Base-by-base conservation (phyloP, 1,139 yeast species). In the Sugiyamaella xylanicola region DNA sequence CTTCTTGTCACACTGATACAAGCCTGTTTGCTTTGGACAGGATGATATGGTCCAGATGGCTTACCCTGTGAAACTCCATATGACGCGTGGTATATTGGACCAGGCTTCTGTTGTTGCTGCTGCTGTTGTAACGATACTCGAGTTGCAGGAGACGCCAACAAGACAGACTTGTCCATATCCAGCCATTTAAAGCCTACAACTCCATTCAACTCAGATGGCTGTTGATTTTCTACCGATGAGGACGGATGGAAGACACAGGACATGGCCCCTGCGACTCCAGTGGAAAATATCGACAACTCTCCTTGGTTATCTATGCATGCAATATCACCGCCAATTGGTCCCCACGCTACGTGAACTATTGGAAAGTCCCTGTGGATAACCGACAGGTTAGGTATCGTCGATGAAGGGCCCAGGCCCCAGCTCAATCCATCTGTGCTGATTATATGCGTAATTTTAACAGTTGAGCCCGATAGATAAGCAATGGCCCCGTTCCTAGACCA, bases 401-500 rank as follows among this genome's bases (percentile, higher is more conserved):
- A 77, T 72, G 17, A 88, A 81, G 77, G 74, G 0, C 90, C 84
- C 56, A 86, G 70, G 61, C 80, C 83, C 93, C 95, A 87, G 20
- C 75, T 66, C 39, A 75, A 74, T 0, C 92, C 93, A 63, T 85
- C 82, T 15, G 79, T 68, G 61, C 87, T 83, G 61, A 82, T 87
- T 53, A 87, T 68, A 67, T 84, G 83, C 1, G 91, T 82, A 58
- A 86, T 72, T 53, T 74, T 72, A 42, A 86, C 73, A 68, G 62
- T 62, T 51, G 67, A 71, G 35, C 56, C 75, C 17, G 71, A 61
- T 3, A 81, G 73, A 62, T 82, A 86, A 1, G 92, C 93, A 21
- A 87, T 77, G 64, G 85, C 82, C 16, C 95, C 95, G 65, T 83
- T 84, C 59, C 81, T 78, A 17, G 91, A 85, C 95, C 95, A 87